phyloP scores from a whole-genome alignment of 2,329 filamentous ascomycete species.

The Podosphaera fusca region DNA sequence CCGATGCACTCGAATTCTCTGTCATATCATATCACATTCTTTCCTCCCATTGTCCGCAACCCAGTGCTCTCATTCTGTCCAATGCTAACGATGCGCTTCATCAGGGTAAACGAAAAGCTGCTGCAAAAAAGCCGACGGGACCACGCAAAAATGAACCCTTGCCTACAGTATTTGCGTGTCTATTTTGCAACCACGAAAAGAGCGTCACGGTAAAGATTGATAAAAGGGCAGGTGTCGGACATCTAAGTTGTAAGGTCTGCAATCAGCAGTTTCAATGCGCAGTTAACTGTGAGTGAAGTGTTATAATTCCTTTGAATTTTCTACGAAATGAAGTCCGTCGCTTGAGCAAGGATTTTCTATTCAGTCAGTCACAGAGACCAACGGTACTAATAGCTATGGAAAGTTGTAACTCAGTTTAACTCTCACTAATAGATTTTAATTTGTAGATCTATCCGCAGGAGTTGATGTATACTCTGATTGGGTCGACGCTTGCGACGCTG shows the following conservation, averaged over 20 bases:
- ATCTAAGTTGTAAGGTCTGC: conserved; percentile 76
- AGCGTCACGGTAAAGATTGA: conserved; percentile 79
- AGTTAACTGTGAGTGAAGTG: conserved; percentile 52
- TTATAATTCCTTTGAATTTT: too few species aligned
- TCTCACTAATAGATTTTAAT: conserved; percentile 4
- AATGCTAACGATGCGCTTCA: conserved; percentile 8
- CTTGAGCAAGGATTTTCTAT: too few species aligned
- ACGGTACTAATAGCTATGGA: too few species aligned
- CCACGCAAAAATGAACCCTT: conserved; percentile 62
- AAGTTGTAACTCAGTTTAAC: neutral
- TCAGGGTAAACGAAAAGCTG: conserved; percentile 90
- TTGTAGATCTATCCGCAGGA: conserved; percentile 57
- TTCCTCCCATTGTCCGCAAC: too few species aligned
- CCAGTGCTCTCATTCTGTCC: neutral
- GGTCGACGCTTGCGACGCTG: conserved; percentile 77
- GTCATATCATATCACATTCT: too few species aligned
- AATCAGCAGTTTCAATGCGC: conserved; percentile 81
- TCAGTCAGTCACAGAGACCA: too few species aligned
- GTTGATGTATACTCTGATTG: conserved; percentile 96
- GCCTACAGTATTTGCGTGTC: conserved; percentile 72
- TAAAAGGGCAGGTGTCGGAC: conserved; percentile 72
- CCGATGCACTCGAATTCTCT: too few species aligned
- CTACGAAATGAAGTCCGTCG: too few species aligned
- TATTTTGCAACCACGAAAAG: conserved; percentile 97
- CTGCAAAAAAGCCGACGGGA: conserved; percentile 56